Percentiles rank a stretch among this genome's conserved stretches.
Conservation (phyloP, 148 eudicot species). For the Rhododendron vialii region DNA sequence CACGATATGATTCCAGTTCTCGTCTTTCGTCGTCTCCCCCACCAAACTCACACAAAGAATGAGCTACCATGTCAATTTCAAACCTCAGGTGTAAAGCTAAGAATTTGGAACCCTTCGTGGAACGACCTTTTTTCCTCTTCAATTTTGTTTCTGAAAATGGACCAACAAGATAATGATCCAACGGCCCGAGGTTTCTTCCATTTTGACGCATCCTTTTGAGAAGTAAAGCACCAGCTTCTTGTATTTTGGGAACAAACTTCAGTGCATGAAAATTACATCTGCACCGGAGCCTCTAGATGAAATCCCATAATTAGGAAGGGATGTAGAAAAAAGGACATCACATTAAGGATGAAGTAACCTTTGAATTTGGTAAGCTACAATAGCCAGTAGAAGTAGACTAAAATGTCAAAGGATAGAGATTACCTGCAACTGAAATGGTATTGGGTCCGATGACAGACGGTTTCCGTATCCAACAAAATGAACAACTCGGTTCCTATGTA, state of each 20-base stretch:
- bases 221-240: conserved; percentile 79
- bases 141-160: conserved; percentile 42
- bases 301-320: conserved; percentile 50
- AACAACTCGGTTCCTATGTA: conserved; percentile 64
- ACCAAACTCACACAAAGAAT: conserved; percentile 93
- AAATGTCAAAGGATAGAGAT: conserved; percentile 5
- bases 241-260: conserved; percentile 87
- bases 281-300: conserved; percentile 94
- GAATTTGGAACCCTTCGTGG: conserved; percentile 47
- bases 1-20: conserved; percentile 85
- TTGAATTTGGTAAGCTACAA: background rate
- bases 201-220: conserved; percentile 75
- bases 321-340: conserved; percentile 5
- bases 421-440: conserved; percentile 91
- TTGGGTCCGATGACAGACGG: conserved; percentile 85
- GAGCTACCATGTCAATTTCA: conserved; percentile 99
- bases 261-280: conserved; percentile 95
- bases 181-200: conserved; percentile 44
- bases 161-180: conserved; percentile 84
- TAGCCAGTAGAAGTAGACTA: background rate
- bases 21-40: conserved; percentile 88
- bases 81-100: conserved; percentile 92
- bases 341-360: background rate
- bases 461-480: conserved; percentile 97
- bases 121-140: conserved; percentile 28